phyloP scores from a whole-genome alignment of 352 stramenopile species.

The Achlya hypogyna region DNA sequence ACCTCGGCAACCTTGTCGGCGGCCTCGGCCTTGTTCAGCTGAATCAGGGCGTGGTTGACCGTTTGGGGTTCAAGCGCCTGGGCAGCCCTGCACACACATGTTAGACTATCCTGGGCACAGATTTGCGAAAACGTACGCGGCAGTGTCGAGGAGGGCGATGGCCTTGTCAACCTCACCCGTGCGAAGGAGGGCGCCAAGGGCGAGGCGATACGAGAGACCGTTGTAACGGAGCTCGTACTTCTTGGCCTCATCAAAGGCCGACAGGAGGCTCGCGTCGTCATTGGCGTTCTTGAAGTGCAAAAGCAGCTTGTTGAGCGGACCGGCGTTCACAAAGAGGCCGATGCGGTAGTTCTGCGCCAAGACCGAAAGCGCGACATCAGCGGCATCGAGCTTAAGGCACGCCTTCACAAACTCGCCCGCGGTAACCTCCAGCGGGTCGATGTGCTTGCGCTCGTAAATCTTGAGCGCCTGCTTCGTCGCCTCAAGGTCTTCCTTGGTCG shows the following conservation, averaged over 20 bases:
- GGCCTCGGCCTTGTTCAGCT: not conserved
- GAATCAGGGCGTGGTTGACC: slow-evolving; percentile 14
- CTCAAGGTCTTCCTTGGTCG: not conserved
- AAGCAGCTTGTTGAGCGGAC: slow-evolving; percentile 11
- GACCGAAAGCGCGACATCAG: not conserved
- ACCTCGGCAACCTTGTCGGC: not conserved
- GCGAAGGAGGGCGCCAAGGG: not conserved
- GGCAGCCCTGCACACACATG: not conserved
- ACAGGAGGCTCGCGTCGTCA: not conserved
- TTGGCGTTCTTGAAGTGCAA: slow-evolving; percentile 3
- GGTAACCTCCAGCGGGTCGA: not conserved
- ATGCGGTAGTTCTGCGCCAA: slow-evolving; percentile 10
- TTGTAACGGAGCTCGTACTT: not conserved
- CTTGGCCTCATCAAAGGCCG: slow-evolving; percentile 1
- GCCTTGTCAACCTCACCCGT: not conserved
- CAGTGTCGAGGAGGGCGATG: not conserved
- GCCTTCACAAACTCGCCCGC: slow-evolving; percentile 13
- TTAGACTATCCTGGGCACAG: not conserved
- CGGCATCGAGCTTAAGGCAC: slow-evolving; percentile 3
- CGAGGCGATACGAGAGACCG: not conserved
- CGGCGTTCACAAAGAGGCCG: slow-evolving; percentile 8
- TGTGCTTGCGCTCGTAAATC: slow-evolving; percentile 4
- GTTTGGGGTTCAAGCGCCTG: slow-evolving; percentile 1
- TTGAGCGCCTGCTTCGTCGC: not conserved
- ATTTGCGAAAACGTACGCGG: not conserved